Conservation (phyloP, 768 basidiomycete species). For the Rossbeevera mucosa region DNA sequence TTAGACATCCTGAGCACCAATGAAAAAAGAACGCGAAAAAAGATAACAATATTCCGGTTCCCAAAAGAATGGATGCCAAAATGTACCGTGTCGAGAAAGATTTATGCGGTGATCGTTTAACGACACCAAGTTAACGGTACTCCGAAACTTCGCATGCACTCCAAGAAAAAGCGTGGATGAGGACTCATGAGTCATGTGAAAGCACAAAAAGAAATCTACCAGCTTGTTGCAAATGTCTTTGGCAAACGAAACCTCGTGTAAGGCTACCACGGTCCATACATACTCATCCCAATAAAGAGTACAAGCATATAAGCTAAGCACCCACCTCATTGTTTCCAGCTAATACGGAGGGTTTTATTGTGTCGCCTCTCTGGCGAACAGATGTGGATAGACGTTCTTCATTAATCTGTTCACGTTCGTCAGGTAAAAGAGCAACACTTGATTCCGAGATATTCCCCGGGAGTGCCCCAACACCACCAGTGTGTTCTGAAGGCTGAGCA, state of each 20-base stretch:
- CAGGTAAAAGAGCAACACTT: slow-evolving; percentile 46
- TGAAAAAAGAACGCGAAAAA: not conserved
- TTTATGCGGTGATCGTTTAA: not conserved
- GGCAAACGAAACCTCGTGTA: not conserved
- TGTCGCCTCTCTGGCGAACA: slow-evolving; percentile 16
- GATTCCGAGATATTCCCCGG: slow-evolving; percentile 44
- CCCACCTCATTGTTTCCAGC: slow-evolving; percentile 13
- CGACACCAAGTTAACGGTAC: not conserved
- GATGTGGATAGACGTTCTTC: slow-evolving; percentile 1
- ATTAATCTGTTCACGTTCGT: slow-evolving; percentile 33
- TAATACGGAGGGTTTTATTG: slow-evolving; percentile 6
- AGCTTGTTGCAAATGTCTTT: not conserved
- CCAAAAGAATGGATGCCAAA: not conserved
- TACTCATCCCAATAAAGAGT: not conserved
- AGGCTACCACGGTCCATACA: not conserved
- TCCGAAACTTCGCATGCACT: not conserved
- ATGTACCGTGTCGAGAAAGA: not conserved
- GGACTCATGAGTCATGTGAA: not conserved
- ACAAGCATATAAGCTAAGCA: not conserved
- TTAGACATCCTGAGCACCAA: slow-evolving; percentile 1
- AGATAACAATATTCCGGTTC: not conserved
- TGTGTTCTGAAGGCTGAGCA: slow-evolving; percentile 29
- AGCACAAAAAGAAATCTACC: not conserved
- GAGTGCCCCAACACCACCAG: slow-evolving; percentile 45
- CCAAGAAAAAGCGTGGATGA: not conserved